Conservation (phyloP, 805 yeast species). For the Metschnikowia noctiluminum region DNA sequence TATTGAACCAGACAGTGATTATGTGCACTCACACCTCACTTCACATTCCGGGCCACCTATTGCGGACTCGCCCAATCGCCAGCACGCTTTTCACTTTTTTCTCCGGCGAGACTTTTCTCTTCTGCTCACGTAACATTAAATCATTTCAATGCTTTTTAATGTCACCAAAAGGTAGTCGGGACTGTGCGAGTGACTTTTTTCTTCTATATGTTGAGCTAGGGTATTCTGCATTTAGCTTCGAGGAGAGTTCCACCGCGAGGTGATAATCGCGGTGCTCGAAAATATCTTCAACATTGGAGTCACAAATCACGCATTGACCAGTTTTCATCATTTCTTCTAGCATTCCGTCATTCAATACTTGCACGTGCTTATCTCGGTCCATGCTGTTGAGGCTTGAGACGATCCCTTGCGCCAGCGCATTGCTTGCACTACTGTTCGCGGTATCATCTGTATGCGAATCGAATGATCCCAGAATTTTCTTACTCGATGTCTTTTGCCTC, state of each 20-base stretch:
- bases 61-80: no score
- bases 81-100: no score
- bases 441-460: neutral
- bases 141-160: neutral
- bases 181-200: conserved; percentile 1
- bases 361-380: neutral
- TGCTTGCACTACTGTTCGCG: no score
- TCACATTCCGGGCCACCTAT: no score
- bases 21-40: no score
- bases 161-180: conserved; percentile 4
- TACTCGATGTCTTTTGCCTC: neutral
- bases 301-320: conserved; percentile 29
- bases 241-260: conserved; percentile 47
- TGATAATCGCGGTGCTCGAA: conserved; percentile 57
- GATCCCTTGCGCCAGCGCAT: neutral
- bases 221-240: conserved; percentile 28
- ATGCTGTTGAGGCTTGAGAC: no score
- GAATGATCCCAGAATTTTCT: neutral
- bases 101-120: no score
- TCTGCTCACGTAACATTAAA: no score
- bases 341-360: conserved; percentile 5
- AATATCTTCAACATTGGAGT: conserved; percentile 25
- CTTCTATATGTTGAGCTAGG: neutral
- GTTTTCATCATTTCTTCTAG: conserved; percentile 18
- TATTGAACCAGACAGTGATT: no score